Evolutionary conservation across 169 alveolate genomes (phyloP).

Genomic region (Miamiensis avidus): DNA sequence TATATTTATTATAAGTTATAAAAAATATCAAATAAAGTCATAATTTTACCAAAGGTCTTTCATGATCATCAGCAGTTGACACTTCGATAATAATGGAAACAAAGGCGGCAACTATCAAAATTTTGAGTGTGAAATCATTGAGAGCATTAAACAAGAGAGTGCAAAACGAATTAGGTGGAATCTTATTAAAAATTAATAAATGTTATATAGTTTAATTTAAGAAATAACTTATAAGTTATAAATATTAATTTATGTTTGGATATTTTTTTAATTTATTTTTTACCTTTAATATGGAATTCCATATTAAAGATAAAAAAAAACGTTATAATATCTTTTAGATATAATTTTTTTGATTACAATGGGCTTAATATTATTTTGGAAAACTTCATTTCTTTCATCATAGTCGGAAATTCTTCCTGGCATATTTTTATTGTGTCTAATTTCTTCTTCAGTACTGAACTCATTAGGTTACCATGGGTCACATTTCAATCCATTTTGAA

Average conservation of each 20-base stretch:
- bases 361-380: neutral
- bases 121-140: constrained; percentile 75
- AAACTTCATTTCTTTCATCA: constrained; percentile 1
- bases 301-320: too few relatives aligned
- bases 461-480: neutral
- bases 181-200: neutral
- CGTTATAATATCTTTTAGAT: too few relatives aligned
- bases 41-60: constrained; percentile 19
- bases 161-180: constrained; percentile 44
- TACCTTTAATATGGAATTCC: too few relatives aligned
- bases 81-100: constrained; percentile 68
- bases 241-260: neutral
- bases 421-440: neutral
- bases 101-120: constrained; percentile 72
- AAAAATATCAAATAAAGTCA: too few relatives aligned
- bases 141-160: constrained; percentile 65
- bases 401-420: neutral
- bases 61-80: constrained; percentile 49
- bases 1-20: too few relatives aligned
- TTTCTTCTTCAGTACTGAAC: neutral
- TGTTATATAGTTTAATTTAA: too few relatives aligned
- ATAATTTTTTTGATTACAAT: neutral
- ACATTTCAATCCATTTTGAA: constrained; percentile 2
- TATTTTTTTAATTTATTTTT: too few relatives aligned
- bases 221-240: too few relatives aligned